A percentile compares a stretch with the other conserved stretches of the same genome.
Conservation (phyloP, 768 basidiomycete species). For the Collybia mongolica region DNA sequence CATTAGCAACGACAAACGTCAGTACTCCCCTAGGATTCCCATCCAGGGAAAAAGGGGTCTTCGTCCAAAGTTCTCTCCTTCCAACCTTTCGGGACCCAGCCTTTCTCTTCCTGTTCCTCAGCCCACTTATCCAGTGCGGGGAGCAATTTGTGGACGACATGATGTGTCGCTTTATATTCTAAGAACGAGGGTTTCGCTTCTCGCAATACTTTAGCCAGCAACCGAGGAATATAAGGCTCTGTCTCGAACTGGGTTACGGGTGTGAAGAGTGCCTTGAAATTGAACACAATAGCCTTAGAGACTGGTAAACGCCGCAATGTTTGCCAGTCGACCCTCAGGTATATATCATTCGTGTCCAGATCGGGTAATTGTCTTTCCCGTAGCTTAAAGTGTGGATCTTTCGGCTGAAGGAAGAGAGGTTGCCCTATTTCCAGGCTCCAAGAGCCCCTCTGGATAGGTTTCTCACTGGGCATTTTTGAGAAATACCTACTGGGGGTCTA, state of each 20-base stretch:
- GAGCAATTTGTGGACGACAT: conserved; percentile 41
- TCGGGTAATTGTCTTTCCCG: conserved; percentile 32
- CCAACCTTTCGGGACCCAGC: conserved; percentile 47
- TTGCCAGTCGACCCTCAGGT: conserved; percentile 56
- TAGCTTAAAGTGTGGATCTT: conserved; percentile 32
- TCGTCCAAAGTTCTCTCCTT: conserved; percentile 48
- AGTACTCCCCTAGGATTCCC: conserved; percentile 19
- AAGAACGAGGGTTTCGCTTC: conserved; percentile 38
- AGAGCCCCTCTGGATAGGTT: conserved; percentile 52
- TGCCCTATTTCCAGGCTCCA: conserved; percentile 53
- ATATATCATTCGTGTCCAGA: conserved; percentile 37
- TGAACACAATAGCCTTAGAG: conserved; percentile 49
- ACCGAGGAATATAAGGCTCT: conserved; percentile 47
- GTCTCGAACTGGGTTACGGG: conserved; percentile 39
- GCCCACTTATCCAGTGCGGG: conserved; percentile 47
- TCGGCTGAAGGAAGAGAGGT: conserved; percentile 42
- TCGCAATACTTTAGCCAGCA: conserved; percentile 40
- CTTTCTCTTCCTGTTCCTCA: conserved; percentile 45
- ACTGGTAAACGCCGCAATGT: conserved; percentile 47
- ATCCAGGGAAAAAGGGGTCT: conserved; percentile 50
- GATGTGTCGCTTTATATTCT: conserved; percentile 42
- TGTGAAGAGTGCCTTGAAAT: conserved; percentile 54
- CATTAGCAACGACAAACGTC: background rate
- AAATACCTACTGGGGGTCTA: conserved; percentile 35
- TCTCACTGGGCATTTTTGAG: conserved; percentile 42